Percentiles rank a stretch among this genome's conserved stretches.
These are phyloP conservation scores for Penicillium paradoxum DNA, from an alignment of 495 filamentous ascomycete species.

Conservation along the genomic window DNA sequence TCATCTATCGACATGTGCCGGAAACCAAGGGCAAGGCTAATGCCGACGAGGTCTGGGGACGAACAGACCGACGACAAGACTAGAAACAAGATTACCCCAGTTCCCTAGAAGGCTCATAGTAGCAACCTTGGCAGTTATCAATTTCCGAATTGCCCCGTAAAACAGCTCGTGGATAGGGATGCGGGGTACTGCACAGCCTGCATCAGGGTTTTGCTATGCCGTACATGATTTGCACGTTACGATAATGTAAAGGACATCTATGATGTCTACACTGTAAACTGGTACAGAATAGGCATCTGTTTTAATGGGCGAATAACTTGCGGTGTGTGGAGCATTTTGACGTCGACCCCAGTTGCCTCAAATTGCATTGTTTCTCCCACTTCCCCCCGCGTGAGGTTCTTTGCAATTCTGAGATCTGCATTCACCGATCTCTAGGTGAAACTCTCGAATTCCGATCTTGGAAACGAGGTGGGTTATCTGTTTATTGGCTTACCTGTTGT, in stretches of 20 bases:
- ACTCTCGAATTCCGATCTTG: background rate
- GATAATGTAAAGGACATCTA: background rate
- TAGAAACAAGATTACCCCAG: conserved; percentile 8
- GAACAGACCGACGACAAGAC: conserved; percentile 37
- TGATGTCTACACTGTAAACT: background rate
- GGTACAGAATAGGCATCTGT: conserved; percentile 1
- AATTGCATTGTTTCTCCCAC: background rate
- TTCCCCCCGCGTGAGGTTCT: background rate
- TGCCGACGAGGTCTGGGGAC: conserved; percentile 84
- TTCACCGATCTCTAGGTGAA: background rate
- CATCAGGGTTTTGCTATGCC: background rate
- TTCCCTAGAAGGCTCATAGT: background rate
- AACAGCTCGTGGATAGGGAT: background rate
- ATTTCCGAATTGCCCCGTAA: background rate
- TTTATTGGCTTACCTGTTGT: background rate
- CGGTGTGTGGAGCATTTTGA: conserved; percentile 8
- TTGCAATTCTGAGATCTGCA: background rate
- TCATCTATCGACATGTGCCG: conserved; percentile 67
- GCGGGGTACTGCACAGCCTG: conserved; percentile 3
- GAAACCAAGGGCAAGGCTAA: conserved; percentile 80
- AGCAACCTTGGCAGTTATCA: too few relatives aligned
- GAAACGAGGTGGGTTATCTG: background rate
- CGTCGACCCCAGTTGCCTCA: background rate
- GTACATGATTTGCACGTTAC: background rate
- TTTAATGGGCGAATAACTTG: background rate